These are phyloP conservation scores for Saccharomycopsis amapae DNA, from an alignment of 805 yeast genomes.

Conservation along the genomic window DNA sequence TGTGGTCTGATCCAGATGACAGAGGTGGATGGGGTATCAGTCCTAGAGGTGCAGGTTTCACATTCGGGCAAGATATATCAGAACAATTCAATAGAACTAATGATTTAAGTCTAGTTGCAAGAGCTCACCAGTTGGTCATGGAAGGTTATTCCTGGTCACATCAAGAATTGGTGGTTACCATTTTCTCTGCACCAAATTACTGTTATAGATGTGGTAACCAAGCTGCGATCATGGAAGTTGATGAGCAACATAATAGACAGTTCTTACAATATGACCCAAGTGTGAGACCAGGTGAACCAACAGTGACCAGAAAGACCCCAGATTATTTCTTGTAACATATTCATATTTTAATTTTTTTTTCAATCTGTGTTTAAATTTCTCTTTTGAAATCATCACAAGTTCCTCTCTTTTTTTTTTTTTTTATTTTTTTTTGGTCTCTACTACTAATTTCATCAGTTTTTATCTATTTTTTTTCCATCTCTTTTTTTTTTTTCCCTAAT, in stretches of 20 bases:
- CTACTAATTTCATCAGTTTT: too few relatives aligned
- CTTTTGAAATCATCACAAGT: too few relatives aligned
- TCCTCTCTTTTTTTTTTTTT: background rate
- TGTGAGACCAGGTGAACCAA: conserved; percentile 96
- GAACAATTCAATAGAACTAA: conserved; percentile 92
- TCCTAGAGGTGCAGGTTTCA: conserved; percentile 98
- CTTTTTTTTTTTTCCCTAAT: too few relatives aligned
- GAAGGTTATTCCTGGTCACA: conserved; percentile 95
- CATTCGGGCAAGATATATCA: conserved; percentile 92
- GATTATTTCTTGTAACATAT: conserved; percentile 74
- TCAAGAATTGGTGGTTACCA: conserved; percentile 89
- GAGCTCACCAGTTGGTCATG: conserved; percentile 98
- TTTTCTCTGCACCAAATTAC: conserved; percentile 92
- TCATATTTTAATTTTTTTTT: too few relatives aligned
- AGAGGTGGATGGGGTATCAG: conserved; percentile 97
- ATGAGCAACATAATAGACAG: conserved; percentile 85
- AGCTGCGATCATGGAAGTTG: conserved; percentile 98
- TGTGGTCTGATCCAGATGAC: conserved; percentile 98
- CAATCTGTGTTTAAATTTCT: too few relatives aligned
- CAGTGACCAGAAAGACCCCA: conserved; percentile 94
- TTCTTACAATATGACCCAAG: conserved; percentile 94
- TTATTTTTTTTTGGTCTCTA: background rate
- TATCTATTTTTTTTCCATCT: too few relatives aligned
- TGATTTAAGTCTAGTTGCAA: conserved; percentile 74
- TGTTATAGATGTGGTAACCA: conserved; percentile 97